Conservation (phyloP, 208 protist species). For the Trypanosoma lewisi region DNA sequence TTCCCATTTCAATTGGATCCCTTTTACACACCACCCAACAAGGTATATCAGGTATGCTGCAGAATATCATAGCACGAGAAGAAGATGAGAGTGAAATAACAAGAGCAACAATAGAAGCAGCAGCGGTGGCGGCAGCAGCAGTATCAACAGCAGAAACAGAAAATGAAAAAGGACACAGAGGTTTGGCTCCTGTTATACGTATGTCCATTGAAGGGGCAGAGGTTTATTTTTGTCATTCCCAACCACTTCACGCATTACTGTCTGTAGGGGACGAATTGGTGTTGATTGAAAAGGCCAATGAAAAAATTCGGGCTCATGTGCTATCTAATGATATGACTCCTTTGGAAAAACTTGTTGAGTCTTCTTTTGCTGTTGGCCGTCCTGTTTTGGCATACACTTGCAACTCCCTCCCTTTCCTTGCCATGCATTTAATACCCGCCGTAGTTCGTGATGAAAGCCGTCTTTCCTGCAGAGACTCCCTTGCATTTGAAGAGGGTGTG, state of each 20-base stretch:
- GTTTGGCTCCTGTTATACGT: background rate
- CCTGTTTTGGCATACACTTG: constrained; percentile 6
- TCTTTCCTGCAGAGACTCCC: background rate
- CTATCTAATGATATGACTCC: constrained; percentile 21
- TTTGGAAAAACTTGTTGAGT: constrained; percentile 19
- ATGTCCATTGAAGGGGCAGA: constrained; percentile 4
- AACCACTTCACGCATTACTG: constrained; percentile 16
- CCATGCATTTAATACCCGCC: constrained; percentile 25
- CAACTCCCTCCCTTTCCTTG: constrained; percentile 7
- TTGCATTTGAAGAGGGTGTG: constrained; percentile 34
- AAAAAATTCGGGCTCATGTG: constrained; percentile 21
- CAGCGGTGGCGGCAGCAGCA: background rate
- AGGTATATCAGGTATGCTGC: constrained; percentile 18
- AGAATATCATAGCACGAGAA: constrained; percentile 12
- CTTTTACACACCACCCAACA: constrained; percentile 31
- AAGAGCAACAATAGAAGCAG: background rate
- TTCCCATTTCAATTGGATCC: constrained; percentile 51
- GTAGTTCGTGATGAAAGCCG: constrained; percentile 4
- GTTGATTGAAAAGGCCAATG: constrained; percentile 18
- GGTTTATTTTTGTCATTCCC: constrained; percentile 26
- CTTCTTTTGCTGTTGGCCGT: constrained; percentile 21
- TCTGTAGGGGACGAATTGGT: constrained; percentile 22
- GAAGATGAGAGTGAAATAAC: background rate
- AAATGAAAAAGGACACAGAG: background rate
- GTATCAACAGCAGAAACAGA: background rate